Base-by-base conservation (phyloP, 768 basidiomycete species). In the Cantharellus anzutake region DNA sequence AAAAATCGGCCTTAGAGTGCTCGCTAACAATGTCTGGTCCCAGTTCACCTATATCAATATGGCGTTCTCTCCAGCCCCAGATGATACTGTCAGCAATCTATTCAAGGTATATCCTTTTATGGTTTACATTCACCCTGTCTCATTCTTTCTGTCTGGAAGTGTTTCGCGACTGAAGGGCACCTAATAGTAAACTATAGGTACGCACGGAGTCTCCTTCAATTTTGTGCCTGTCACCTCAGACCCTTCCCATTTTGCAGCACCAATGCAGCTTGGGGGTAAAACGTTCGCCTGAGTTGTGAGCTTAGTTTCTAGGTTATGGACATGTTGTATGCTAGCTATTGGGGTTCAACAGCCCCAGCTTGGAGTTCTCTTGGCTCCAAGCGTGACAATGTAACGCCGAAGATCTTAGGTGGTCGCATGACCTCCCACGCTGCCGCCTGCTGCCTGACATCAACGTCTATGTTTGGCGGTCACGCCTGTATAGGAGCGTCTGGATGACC, bases 151-250 rank as follows among this genome's bases (percentile, higher is more conserved):
- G 34, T 3, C 20, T 42, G 50, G 41, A 3, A 88, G 86, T 88
- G 85, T 42, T 92, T 90, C 68, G 79, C 82, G 2, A 91, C 90
- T 0, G 88, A 91, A 64, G 84, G 84, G 0, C 86, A 89, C 69
- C 75, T 93, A 64, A 90, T 92, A 67, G 89, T 93, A 42, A 92
- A 93, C 70, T 93, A 92, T 68, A 89, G 86, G 88, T 82, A 55
- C 63, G 75, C 64, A 16, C 39, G 3, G 34, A 35, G 41, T 51
- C 50, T 37, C 29, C 5, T 38, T 20, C 34, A 39, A n/a, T 35
- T 4, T 4, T 20, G 2, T n/a, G 35, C 20, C 20, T 38, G 29
- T 59, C 35, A 41, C 57, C 55, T n/a, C 60, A 35, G 4, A 59
- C 11, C 35, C 4, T 40, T 41, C 11, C 35, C 7, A 3, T 29